Conservation (phyloP, 2,329 filamentous ascomycete species). For the Sclerotinia sclerotiorum region DNA sequence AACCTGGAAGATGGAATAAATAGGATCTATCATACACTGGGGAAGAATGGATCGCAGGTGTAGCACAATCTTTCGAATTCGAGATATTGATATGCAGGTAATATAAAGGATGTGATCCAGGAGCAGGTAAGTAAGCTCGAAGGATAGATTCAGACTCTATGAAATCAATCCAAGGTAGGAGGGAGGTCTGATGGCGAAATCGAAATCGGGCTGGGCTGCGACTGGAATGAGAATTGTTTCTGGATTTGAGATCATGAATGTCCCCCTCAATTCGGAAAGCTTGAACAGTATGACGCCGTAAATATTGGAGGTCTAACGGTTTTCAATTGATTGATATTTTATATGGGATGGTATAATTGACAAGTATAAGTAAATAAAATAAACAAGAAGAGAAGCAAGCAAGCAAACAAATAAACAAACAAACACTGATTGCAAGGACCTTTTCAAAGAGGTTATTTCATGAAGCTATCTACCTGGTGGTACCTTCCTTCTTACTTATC, state of each 20-base stretch:
- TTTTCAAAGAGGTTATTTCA: neutral
- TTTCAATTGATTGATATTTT: neutral
- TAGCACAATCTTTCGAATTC: neutral
- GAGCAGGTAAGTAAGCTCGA: neutral
- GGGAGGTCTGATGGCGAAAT: neutral
- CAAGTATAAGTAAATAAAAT: neutral
- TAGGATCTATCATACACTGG: neutral
- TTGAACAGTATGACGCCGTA: neutral
- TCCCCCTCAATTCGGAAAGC: neutral
- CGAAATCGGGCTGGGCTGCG: neutral
- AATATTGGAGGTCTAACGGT: neutral
- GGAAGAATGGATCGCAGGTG: neutral
- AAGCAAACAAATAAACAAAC: neutral
- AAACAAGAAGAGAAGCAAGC: too few relatives aligned
- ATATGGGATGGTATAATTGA: neutral
- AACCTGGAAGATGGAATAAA: neutral
- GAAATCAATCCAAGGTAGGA: neutral
- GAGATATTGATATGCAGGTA: neutral
- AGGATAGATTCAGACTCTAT: neutral
- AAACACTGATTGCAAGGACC: too few relatives aligned
- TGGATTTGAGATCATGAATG: neutral
- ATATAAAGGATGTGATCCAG: neutral
- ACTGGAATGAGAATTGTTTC: neutral
- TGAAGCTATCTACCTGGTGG: neutral
- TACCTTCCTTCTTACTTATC: neutral